Evolutionary conservation across 768 basidiomycete genomes (phyloP), one percentile per base, ranked within the genome.

Genomic region (Myochromella boudieri): DNA sequence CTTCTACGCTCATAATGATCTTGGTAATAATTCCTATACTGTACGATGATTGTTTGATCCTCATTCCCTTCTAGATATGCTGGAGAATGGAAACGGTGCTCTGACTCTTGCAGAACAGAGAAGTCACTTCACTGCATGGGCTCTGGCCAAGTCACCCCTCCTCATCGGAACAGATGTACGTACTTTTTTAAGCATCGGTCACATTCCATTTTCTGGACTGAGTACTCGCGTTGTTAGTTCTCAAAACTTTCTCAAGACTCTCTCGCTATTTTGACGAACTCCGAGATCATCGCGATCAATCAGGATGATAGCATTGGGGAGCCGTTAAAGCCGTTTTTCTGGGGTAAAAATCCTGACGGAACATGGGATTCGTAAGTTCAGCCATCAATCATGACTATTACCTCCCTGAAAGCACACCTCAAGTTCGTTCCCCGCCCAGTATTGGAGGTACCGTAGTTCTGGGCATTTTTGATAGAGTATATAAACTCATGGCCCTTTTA

Each of bases 51-150:
- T 31, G n/a, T n/a, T n/a, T n/a, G n/a, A n/a, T n/a, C n/a, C n/a
- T n/a, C n/a, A n/a, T n/a, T n/a, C n/a, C 10, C 3, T 22, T 38
- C 14, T 45, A 58, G 59, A 58, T 37, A 60, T 62, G 42, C 46
- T 63, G 26, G 42, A 54, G 54, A 80, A 77, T 32, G 78, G 78
- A 36, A 80, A 81, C 42, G 76, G 77, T 5, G 64, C 66, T n/a
- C 55, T 81, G 32, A 67, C 72, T 0, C 67, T 68, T 44, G 77
- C 75, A 2, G 77, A 81, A 57, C 62, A 68, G 22, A 76, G 77
- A 56, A 73, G 74, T 21, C 78, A 80, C 55, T 80, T 80, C 55
- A 77, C 76, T 2, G 76, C 75, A 0, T 81, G 79, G 79, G 77
- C 79, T 20, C 56, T 80, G 61, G 72, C 73, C 14, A 81, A 80